A percentile compares a stretch with the other conserved stretches of the same genome.
phyloP scores from a whole-genome alignment of 1,139 yeast species.

The Diutina scorzettiae region DNA sequence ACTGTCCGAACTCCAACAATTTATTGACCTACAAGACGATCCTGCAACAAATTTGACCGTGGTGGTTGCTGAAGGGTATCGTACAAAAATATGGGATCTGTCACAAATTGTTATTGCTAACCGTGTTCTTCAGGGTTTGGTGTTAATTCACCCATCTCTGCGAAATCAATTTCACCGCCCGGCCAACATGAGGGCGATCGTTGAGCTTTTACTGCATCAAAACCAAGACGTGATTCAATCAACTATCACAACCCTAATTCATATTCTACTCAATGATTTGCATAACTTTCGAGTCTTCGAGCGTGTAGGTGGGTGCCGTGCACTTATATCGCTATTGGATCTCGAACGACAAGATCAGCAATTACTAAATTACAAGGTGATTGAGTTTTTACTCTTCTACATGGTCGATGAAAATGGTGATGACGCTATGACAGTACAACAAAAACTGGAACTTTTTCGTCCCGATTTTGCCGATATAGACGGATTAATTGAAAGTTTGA shows the following conservation, averaged over 20 bases:
- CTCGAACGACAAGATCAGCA: slow-evolving; percentile 16
- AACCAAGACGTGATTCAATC: slow-evolving; percentile 22
- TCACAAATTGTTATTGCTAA: slow-evolving; percentile 17
- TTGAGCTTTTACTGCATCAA: slow-evolving; percentile 15
- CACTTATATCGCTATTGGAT: slow-evolving; percentile 30
- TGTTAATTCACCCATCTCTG: slow-evolving; percentile 49
- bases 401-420: slow-evolving; percentile 49
- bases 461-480: slow-evolving; percentile 32
- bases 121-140: slow-evolving; percentile 46
- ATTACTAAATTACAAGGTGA: slow-evolving; percentile 43
- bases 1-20: slow-evolving; percentile 26
- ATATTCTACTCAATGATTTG: slow-evolving; percentile 46
- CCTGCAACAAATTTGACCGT: slow-evolving; percentile 37
- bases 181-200: slow-evolving; percentile 21
- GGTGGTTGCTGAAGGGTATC: slow-evolving; percentile 21
- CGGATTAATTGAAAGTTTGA: slow-evolving; percentile 25
- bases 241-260: slow-evolving; percentile 46
- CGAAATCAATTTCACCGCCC: slow-evolving; percentile 31
- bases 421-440: slow-evolving; percentile 21
- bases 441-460: slow-evolving; percentile 45
- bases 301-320: slow-evolving; percentile 41
- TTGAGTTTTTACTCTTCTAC: slow-evolving; percentile 64
- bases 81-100: background rate
- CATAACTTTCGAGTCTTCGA: slow-evolving; percentile 52
- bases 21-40: slow-evolving; percentile 37